Conservation (phyloP, 495 filamentous ascomycete genomes). For the Hypoxylon subgilvum region DNA sequence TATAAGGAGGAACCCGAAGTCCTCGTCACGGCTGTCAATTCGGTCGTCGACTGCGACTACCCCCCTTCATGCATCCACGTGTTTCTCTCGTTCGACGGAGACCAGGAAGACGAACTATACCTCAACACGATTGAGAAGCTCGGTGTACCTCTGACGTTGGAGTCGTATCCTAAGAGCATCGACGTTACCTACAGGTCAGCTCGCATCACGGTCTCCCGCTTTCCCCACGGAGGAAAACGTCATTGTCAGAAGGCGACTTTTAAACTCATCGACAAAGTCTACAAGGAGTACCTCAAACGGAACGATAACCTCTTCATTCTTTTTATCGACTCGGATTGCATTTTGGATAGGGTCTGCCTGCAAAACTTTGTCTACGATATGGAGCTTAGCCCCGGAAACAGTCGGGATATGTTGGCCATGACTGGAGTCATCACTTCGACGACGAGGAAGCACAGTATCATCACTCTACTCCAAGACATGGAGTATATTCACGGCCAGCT, state of each 20-base stretch:
- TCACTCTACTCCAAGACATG: slow-evolving; percentile 95
- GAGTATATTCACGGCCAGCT: slow-evolving; percentile 98
- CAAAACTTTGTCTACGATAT: slow-evolving; percentile 99
- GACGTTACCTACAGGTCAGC: slow-evolving; percentile 83
- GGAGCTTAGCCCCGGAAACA: slow-evolving; percentile 94
- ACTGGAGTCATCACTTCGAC: slow-evolving; percentile 97
- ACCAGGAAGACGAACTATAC: slow-evolving; percentile 85
- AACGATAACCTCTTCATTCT: slow-evolving; percentile 95
- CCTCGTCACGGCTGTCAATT: slow-evolving; percentile 88
- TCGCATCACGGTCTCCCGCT: slow-evolving; percentile 89
- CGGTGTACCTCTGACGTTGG: slow-evolving; percentile 78
- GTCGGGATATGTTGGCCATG: slow-evolving; percentile 95
- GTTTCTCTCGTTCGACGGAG: slow-evolving; percentile 95
- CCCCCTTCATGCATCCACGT: slow-evolving; percentile 92
- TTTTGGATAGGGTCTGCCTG: slow-evolving; percentile 88
- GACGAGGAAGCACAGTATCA: slow-evolving; percentile 83
- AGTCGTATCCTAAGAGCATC: slow-evolving; percentile 85
- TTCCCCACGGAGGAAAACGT: slow-evolving; percentile 91
- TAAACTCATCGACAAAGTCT: slow-evolving; percentile 92
- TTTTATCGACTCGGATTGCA: slow-evolving; percentile 98
- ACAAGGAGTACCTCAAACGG: slow-evolving; percentile 82
- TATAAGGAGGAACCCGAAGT: slow-evolving; percentile 91
- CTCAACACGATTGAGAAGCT: slow-evolving; percentile 86
- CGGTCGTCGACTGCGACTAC: slow-evolving; percentile 93
- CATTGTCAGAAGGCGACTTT: slow-evolving; percentile 94